phyloP scores from a whole-genome alignment of 345 rosid genomes.

The Heritiera littoralis region DNA sequence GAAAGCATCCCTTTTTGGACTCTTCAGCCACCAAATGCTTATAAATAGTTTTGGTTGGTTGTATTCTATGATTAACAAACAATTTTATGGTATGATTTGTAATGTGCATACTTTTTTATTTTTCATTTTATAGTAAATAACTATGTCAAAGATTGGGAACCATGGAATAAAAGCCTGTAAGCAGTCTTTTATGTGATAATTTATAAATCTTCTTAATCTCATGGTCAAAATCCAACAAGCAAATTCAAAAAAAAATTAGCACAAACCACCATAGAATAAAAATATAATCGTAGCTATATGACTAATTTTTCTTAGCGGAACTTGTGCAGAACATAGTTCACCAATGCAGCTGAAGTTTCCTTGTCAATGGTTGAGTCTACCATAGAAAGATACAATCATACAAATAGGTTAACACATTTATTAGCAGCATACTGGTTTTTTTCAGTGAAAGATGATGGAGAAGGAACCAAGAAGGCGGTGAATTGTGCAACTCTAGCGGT shows the following conservation, averaged over 20 bases:
- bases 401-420: too few species aligned
- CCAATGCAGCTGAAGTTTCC: not conserved
- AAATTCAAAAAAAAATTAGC: not conserved
- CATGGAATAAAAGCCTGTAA: not conserved
- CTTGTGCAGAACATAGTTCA: not conserved
- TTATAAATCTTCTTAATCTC: not conserved
- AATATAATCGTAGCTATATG: not conserved
- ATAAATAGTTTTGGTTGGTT: not conserved
- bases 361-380: not conserved
- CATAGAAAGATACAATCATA: not conserved
- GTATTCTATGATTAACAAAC: not conserved
- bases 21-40: not conserved
- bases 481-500: constrained; percentile 9
- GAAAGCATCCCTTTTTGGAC: not conserved
- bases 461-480: constrained; percentile 15
- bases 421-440: not conserved
- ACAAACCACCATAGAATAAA: not conserved
- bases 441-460: constrained; percentile 11
- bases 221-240: not conserved
- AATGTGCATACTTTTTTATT: not conserved
- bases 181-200: not conserved
- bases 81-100: not conserved
- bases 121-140: not conserved
- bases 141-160: not conserved
- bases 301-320: not conserved